Conservation (phyloP, 768 basidiomycete genomes). For the Boletus speciosus region DNA sequence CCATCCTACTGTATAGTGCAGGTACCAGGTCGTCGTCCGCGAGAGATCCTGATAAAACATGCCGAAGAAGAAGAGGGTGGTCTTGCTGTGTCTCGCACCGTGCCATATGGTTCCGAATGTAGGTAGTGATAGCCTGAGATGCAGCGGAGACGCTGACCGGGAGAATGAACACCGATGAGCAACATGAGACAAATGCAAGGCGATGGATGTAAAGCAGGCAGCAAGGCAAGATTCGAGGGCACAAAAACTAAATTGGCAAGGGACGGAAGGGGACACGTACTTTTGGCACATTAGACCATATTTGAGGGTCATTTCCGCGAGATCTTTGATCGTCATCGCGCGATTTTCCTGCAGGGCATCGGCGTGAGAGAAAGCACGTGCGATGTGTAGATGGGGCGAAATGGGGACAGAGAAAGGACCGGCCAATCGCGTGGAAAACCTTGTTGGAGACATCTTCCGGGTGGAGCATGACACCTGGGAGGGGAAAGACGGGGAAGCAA, state of each 20-base stretch:
- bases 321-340: slow-evolving; percentile 84
- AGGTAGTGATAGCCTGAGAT: slow-evolving; percentile 80
- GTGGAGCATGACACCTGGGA: slow-evolving; percentile 63
- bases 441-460: slow-evolving; percentile 70
- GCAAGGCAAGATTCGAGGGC: slow-evolving; percentile 5
- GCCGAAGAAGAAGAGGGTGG: slow-evolving; percentile 69
- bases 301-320: slow-evolving; percentile 64
- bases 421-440: slow-evolving; percentile 69
- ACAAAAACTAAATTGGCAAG: slow-evolving; percentile 8
- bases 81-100: slow-evolving; percentile 72
- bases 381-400: slow-evolving; percentile 10
- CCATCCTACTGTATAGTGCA: slow-evolving; percentile 65
- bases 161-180: slow-evolving; percentile 2
- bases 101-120: slow-evolving; percentile 67
- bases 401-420: slow-evolving; percentile 50
- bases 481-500: slow-evolving; percentile 48
- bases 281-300: slow-evolving; percentile 73
- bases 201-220: slow-evolving; percentile 1
- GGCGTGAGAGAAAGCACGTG: slow-evolving; percentile 15
- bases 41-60: slow-evolving; percentile 66
- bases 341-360: slow-evolving; percentile 57
- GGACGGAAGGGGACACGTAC: slow-evolving; percentile 39
- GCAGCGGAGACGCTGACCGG: slow-evolving; percentile 64
- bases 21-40: slow-evolving; percentile 72
- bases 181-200: slow-evolving; percentile 14